Evolutionary conservation across 257 asterid genomes (phyloP).

Genomic region (Verbena officinalis): DNA sequence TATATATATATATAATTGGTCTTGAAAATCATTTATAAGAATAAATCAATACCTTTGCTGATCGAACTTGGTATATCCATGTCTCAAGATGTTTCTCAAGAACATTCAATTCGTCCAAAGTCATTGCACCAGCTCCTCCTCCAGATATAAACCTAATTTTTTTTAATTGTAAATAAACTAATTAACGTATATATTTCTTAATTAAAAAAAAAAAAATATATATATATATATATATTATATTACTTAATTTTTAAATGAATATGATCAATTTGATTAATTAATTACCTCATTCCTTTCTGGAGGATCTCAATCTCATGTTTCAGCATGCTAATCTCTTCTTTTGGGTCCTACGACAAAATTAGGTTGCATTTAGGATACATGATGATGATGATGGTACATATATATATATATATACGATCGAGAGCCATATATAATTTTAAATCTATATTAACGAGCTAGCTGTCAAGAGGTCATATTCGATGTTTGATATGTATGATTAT

Average conservation of each 20-base stretch:
- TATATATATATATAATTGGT: not conserved
- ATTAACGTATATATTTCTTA: not conserved
- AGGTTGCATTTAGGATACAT: not conserved
- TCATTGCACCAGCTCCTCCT: conserved; percentile 76
- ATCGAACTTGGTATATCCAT: conserved; percentile 78
- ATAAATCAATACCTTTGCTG: conserved; percentile 65
- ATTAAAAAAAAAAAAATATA: no score
- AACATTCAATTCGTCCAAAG: conserved; percentile 57
- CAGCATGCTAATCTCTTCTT: conserved; percentile 72
- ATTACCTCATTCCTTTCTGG: conserved; percentile 78
- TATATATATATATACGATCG: no score
- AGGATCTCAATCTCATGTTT: conserved; percentile 85
- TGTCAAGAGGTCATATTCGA: no score
- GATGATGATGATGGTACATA: no score
- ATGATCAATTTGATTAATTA: no score
- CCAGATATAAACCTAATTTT: conserved; percentile 65
- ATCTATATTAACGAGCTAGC: no score
- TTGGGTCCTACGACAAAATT: conserved; percentile 54
- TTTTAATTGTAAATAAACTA: not conserved
- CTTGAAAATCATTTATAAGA: not conserved
- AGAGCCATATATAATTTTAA: no score
- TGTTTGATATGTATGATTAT: no score
- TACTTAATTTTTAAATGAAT: no score
- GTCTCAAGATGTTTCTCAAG: conserved; percentile 80
- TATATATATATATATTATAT: no score